Evolutionary conservation across 257 asterid genomes (phyloP), one percentile per base, ranked within the genome.

Genomic region (Ocimum tenuiflorum): DNA sequence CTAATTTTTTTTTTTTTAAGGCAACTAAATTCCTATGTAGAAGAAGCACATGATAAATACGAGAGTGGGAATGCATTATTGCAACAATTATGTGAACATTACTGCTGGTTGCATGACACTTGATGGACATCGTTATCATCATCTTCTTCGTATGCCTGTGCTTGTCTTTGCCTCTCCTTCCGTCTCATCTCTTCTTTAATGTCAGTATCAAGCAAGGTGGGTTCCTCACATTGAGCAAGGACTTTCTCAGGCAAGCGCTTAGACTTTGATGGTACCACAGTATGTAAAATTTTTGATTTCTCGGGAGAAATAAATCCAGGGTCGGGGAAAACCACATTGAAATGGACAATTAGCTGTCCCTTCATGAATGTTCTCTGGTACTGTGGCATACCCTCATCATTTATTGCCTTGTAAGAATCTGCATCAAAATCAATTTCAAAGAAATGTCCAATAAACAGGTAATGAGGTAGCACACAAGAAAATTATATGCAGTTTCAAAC

Each of bases 351-450:
- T 15, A 72, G 72, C 36, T 49, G 56, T 11, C 77, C 77, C 60
- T 65, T 72, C 33, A 57, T 48, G 77, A 65, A 65, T 0, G 63
- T 57, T 14, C 57, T 65, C 29, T 72, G 55, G 63, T 65, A 58
- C n/a, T 24, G 56, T 6, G 77, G 77, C 77, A 72, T 65, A 15
- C 77, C 77, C 67, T 72, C 77, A 0, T 64, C 72, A 5, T 64
- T 23, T 55, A 72, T 64, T 3, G 55, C 53, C 61, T 55, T 72
- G 3, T 18, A 55, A 14, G 39, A 20, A 56, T 64, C 72, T 72
- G 67, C 76, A 53, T 53, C 1, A n/a, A 54, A 19, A 17, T 12
- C 47, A 50, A 12, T 24, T 9, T 8, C 3, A 49, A 18, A 70
- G 10, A 6, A 23, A 50, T 4, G 17, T 17, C 2, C 20, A 3